Evolutionary conservation across 1,139 yeast species (phyloP), one percentile per base, ranked within the genome.

Genomic region (Ogataea hybrid): DNA sequence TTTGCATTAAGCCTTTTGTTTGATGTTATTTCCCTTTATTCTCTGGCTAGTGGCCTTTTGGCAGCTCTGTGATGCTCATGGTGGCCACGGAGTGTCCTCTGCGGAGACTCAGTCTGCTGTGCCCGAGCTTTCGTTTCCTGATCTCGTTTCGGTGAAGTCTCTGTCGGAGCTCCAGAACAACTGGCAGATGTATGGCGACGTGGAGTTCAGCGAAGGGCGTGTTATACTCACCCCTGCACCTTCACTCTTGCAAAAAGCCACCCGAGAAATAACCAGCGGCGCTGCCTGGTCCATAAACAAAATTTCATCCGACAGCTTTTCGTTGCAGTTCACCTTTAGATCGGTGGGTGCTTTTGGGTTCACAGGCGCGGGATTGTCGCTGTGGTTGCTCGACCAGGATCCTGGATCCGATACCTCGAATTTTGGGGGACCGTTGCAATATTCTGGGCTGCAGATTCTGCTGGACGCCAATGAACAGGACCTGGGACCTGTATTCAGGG

Each of bases 311-410:
- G 56, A 71, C 8, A 75, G 76, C 30, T 81, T 84, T 73, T 77
- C 88, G 0, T 52, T 78, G 10, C 89, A 83, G 53, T 57, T 77
- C 37, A 73, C 81, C 2, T 72, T 82, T 51, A 72, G 90, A 61
- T 76, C 84, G 32, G 58, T 75, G 6, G 84, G 84, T 7, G 56
- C 60, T 9, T 46, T 48, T 23, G 79, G 77, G 0, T 52, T 57
- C 30, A 68, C 73, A 0, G 60, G 58, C 18, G 77, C 81, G 46
- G 82, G 81, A 0, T 55, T 79, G 25, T 65, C 79, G 1, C 62
- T 80, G 32, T 80, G 81, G 76, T 53, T 80, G 16, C 52, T 75
- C 11, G 61, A 61, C 23, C 60, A 66, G 20, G 43, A 37, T 5
- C 54, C 59, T n/a, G 48, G 57, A 54, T 61, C 41, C 39, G 50